phyloP scores from a whole-genome alignment of 2,329 filamentous ascomycete genomes.

The Paraconiothyrium sp. region DNA sequence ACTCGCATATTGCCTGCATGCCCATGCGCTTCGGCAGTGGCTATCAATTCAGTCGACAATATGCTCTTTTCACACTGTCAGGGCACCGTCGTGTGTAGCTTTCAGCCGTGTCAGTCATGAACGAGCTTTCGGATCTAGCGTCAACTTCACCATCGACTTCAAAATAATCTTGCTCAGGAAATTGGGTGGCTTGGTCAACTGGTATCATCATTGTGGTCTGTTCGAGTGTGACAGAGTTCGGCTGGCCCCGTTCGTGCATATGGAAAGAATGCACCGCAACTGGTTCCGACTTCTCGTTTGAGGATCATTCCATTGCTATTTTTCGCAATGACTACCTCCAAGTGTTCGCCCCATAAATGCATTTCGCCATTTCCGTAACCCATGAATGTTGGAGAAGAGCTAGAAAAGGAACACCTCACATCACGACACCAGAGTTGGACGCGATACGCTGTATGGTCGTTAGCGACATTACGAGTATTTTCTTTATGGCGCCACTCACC shows the following conservation, averaged over 20 bases:
- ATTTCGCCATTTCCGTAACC: conserved; percentile 52
- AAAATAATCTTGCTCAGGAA: neutral
- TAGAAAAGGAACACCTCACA: conserved; percentile 72
- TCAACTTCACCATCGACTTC: neutral
- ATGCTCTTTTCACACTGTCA: too few species aligned
- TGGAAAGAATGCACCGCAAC: neutral
- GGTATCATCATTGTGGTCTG: conserved; percentile 10
- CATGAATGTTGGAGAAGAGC: conserved; percentile 50
- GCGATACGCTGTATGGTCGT: conserved; percentile 82
- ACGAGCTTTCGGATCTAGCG: neutral
- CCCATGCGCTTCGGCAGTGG: too few species aligned
- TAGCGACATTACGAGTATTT: conserved; percentile 31
- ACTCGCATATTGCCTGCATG: neutral
- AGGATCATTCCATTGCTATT: conserved; percentile 48
- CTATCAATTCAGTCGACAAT: too few species aligned
- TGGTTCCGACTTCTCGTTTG: conserved; percentile 21
- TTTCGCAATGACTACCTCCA: conserved; percentile 47
- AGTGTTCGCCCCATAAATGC: conserved; percentile 50
- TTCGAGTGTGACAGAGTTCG: neutral
- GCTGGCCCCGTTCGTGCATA: neutral
- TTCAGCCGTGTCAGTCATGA: neutral
- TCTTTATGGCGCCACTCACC: conserved; percentile 65
- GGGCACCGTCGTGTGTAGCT: too few species aligned
- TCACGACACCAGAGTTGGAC: conserved; percentile 99
- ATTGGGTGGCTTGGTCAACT: conserved; percentile 1